Conservation (phyloP, 441 rosid species). For the Metrosideros polymorpha region DNA sequence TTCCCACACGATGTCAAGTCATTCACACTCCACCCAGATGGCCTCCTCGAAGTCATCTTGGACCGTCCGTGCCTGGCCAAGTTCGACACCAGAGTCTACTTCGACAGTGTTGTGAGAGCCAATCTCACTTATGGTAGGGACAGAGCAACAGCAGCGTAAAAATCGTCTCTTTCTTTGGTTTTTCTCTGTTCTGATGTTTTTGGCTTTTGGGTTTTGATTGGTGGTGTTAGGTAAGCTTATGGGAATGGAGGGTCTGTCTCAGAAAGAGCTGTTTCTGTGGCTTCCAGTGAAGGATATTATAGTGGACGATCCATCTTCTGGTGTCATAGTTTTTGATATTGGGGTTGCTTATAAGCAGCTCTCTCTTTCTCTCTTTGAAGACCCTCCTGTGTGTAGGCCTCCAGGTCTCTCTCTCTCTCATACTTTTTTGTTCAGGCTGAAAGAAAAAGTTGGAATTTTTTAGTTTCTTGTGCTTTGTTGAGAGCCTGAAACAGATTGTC, state of each 20-base stretch:
- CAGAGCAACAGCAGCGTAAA: not conserved
- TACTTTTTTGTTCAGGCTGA: not conserved
- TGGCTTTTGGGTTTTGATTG: not conserved
- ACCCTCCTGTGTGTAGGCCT: conserved; percentile 74
- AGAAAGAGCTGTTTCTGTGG: conserved; percentile 87
- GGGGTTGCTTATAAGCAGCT: conserved; percentile 85
- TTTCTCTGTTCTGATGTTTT: not conserved
- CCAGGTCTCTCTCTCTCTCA: conserved; percentile 22
- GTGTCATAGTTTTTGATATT: conserved; percentile 73
- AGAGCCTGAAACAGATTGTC: not conserved
- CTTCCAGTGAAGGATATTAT: conserved; percentile 72
- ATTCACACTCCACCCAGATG: conserved; percentile 37
- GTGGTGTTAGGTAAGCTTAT: conserved; percentile 13
- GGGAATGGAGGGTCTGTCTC: conserved; percentile 70
- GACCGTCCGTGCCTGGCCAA: conserved; percentile 69
- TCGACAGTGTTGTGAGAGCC: conserved; percentile 67
- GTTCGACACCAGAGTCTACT: conserved; percentile 59
- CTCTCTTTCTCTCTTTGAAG: conserved; percentile 82
- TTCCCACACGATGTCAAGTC: conserved; percentile 65
- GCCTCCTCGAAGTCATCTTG: conserved; percentile 50
- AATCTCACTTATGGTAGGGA: conserved; percentile 71
- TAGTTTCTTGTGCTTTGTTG: not conserved
- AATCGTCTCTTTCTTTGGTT: not conserved
- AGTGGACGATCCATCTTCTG: conserved; percentile 73
- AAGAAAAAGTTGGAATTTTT: not conserved